Evolutionary conservation across 176 grass and related monocot species (phyloP).

Genomic region (Carex myosuroides): DNA sequence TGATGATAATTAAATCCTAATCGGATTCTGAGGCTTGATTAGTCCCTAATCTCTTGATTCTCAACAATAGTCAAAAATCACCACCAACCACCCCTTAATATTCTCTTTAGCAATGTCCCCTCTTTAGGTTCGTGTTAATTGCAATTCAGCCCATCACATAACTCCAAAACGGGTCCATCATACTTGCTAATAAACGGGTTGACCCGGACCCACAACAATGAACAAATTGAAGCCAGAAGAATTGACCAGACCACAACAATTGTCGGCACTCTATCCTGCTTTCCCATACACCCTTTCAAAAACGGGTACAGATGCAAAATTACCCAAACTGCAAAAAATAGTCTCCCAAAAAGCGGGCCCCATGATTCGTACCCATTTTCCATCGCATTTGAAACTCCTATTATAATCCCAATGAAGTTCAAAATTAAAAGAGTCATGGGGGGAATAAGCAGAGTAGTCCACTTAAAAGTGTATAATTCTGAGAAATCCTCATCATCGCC

Average conservation of each 20-base stretch:
- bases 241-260: conserved; percentile 44
- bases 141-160: conserved; percentile 37
- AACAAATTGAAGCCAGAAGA: conserved; percentile 38
- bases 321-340: conserved; percentile 43
- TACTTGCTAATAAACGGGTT: conserved; percentile 35
- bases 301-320: conserved; percentile 48
- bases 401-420: conserved; percentile 34
- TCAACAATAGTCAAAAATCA: background rate
- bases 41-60: no score
- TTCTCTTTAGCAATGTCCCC: background rate
- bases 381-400: conserved; percentile 37
- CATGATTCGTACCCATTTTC: conserved; percentile 35
- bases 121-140: conserved; percentile 6
- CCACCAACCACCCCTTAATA: background rate
- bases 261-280: conserved; percentile 40
- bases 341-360: conserved; percentile 37
- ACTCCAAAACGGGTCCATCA: conserved; percentile 41
- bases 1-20: no score
- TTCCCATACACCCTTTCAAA: conserved; percentile 48
- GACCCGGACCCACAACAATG: conserved; percentile 39
- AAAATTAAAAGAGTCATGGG: conserved; percentile 38
- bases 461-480: conserved; percentile 42
- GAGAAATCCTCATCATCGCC: conserved; percentile 36
- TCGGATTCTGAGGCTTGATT: no score
- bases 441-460: conserved; percentile 40